A percentile compares a stretch with the other conserved stretches of the same genome.
phyloP scores from a whole-genome alignment of 106 monocot species.

The Amphibolis antarctica region DNA sequence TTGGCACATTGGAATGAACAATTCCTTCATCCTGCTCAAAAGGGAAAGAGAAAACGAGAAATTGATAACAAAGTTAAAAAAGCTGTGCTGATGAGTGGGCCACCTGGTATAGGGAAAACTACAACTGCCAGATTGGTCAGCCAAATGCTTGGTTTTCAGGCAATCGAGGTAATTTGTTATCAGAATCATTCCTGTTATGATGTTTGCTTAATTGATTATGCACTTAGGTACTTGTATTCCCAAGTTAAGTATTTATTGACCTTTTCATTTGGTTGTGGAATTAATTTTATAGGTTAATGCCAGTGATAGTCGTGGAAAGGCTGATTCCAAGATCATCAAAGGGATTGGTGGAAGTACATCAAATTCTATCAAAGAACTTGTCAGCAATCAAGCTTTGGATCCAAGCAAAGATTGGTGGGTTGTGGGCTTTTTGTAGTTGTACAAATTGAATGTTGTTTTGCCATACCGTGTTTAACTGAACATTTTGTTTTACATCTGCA shows the following conservation, averaged over 20 bases:
- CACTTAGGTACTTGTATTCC: neutral
- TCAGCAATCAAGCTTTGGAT: slow-evolving; percentile 62
- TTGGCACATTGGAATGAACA: slow-evolving; percentile 57
- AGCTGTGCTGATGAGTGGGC: slow-evolving; percentile 81
- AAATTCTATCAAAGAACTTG: slow-evolving; percentile 95
- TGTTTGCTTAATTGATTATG: neutral
- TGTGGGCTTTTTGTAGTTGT: slow-evolving; percentile 5
- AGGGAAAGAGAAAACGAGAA: slow-evolving; percentile 67
- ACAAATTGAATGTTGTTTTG: neutral
- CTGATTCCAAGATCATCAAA: slow-evolving; percentile 77
- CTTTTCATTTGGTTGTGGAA: neutral
- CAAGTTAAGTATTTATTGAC: neutral
- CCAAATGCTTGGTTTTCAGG: slow-evolving; percentile 87
- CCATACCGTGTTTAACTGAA: neutral
- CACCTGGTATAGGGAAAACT: slow-evolving; percentile 95
- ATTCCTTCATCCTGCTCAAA: slow-evolving; percentile 58
- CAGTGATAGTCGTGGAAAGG: slow-evolving; percentile 97
- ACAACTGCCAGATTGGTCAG: slow-evolving; percentile 82
- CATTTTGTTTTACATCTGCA: slow-evolving; percentile 12
- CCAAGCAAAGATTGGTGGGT: slow-evolving; percentile 51
- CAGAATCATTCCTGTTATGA: neutral
- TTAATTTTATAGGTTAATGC: slow-evolving; percentile 81
- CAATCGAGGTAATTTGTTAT: slow-evolving; percentile 55
- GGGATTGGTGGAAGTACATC: slow-evolving; percentile 77
- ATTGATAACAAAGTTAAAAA: slow-evolving; percentile 70